These are phyloP conservation scores for Teunomyces pallodes DNA, from an alignment of 805 yeast genomes.

Conservation along the genomic window DNA sequence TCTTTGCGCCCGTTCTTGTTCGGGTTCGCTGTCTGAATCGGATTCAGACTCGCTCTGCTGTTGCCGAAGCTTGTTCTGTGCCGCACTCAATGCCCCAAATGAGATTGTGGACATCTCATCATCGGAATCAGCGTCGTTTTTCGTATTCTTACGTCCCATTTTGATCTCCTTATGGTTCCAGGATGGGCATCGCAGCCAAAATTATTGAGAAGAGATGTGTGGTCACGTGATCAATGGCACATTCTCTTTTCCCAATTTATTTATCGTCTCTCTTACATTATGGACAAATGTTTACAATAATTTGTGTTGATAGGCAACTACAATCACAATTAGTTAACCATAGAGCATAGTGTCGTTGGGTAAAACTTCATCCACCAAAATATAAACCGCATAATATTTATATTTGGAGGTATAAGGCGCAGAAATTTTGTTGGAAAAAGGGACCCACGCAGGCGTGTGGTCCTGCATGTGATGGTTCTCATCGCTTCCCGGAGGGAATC, in stretches of 20 bases:
- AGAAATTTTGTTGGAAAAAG: too few species aligned
- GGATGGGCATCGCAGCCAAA: neutral
- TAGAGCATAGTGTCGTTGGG: too few species aligned
- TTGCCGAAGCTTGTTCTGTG: constrained; percentile 47
- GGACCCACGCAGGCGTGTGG: too few species aligned
- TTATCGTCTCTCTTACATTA: too few species aligned
- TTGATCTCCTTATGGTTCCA: neutral
- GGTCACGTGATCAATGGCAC: neutral
- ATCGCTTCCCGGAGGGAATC: constrained; percentile 3
- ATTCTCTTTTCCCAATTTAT: neutral
- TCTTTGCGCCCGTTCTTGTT: neutral
- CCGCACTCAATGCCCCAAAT: constrained; percentile 61
- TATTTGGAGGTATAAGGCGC: too few species aligned
- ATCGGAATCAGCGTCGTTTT: neutral
- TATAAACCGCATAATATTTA: too few species aligned
- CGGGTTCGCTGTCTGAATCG: constrained; percentile 1
- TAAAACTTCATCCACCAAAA: too few species aligned
- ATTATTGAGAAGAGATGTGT: neutral
- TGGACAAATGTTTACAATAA: too few species aligned
- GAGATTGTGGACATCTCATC: constrained; percentile 45
- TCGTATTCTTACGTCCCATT: neutral
- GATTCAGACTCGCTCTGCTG: constrained; percentile 10
- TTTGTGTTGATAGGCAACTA: too few species aligned
- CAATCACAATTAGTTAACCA: too few species aligned
- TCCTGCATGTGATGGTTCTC: neutral